A percentile compares a stretch with the other conserved stretches of the same genome.
Evolutionary conservation across 345 rosid species (phyloP).

Genomic region (Anacardium occidentale): DNA sequence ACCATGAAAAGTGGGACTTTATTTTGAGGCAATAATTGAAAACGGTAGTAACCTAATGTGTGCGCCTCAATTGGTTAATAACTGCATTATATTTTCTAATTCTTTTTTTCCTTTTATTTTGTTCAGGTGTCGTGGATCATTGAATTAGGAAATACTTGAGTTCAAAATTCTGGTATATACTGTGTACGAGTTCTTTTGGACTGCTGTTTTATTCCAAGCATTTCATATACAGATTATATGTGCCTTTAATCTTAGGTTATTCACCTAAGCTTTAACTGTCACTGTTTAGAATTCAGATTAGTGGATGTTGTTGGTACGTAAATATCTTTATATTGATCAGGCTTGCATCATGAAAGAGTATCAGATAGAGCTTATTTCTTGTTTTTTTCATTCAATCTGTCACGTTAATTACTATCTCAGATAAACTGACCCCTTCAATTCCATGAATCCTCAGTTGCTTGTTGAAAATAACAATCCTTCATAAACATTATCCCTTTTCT

Average conservation of each 20-base stretch:
- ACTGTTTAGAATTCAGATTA: not conserved
- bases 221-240: not conserved
- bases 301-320: conserved; percentile 11
- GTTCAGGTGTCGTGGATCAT: conserved; percentile 89
- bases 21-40: not conserved
- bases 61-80: not conserved
- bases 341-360: too few species aligned
- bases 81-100: not conserved
- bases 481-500: too few species aligned
- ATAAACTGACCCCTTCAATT: too few species aligned
- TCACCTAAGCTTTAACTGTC: conserved; percentile 9
- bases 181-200: conserved; percentile 19
- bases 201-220: not conserved
- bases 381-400: too few species aligned
- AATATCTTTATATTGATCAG: not conserved
- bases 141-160: conserved; percentile 51
- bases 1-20: not conserved
- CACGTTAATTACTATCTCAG: too few species aligned
- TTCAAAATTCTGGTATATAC: conserved; percentile 27
- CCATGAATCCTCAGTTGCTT: too few species aligned
- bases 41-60: not conserved
- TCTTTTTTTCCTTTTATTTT: conserved; percentile 19
- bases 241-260: conserved; percentile 19
- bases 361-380: too few species aligned
- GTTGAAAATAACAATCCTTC: too few species aligned